Base-by-base conservation (phyloP, 768 basidiomycete genomes). In the Daedaleopsis nitida region DNA sequence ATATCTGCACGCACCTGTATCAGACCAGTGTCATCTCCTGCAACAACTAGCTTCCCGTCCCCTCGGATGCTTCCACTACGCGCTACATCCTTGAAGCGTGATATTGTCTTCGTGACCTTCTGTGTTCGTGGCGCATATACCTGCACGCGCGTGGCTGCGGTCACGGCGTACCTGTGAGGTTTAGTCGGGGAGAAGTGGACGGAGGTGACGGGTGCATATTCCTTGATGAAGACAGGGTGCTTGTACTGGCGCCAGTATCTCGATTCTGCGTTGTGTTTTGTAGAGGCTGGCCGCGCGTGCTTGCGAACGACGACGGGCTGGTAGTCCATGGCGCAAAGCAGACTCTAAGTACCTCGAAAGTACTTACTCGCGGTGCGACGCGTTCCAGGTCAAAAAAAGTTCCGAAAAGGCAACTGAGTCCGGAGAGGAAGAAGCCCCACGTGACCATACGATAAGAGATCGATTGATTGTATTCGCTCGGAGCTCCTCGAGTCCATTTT, bases 41-140 rank as follows among this genome's bases (percentile, higher is more conserved):
- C 97, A 0, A 97, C 90, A 9, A 98, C 84, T 39, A 99, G 84
- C 72, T 96, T 98, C 19, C 97, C 97, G 74, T 99, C 97, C 52
- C 81, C 83, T 53, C 97, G 86, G 58, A 99, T 94, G 67, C 84
- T 83, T 4, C 91, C 97, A 67, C 91, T 89, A 60, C 95, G 80
- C 0, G 96, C 95, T 38, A 96, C 89, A 70, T 98, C 97, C 74
- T 97, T 98, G 79, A 99, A 99, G 42, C 97, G 82, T 32, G 96
- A 91, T 58, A 99, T 94, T 2, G 93, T 96, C 81, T 98, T 98
- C 16, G 88, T 92, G 57, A 98, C 86, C 75, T 95, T 96, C 76
- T 98, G 96, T 3, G 96, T 98, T 55, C 94, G 88, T 14, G 96
- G 94, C 3, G 94, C 92, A 75, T 98, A 98, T 70, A 98, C 90